These are phyloP conservation scores for Rhazya stricta DNA, from an alignment of 257 asterid species.

Conservation along the genomic window DNA sequence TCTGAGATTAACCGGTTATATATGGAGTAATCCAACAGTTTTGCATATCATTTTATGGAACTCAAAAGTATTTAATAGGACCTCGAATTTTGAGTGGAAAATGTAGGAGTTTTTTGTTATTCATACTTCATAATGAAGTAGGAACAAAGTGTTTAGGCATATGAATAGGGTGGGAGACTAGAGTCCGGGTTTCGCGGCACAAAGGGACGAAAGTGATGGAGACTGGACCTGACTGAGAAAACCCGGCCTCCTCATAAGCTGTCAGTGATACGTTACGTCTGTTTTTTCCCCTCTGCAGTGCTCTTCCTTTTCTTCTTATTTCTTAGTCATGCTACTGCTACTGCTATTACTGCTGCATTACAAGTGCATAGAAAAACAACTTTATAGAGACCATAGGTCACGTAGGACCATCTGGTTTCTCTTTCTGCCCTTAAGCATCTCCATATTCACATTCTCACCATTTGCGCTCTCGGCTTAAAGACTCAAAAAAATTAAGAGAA, in stretches of 20 bases:
- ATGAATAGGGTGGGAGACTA: constrained; percentile 45
- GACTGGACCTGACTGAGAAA: constrained; percentile 55
- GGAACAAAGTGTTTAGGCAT: no score
- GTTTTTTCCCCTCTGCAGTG: constrained; percentile 25
- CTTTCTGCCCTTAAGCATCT: not conserved
- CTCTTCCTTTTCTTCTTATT: not conserved
- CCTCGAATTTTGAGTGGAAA: no score
- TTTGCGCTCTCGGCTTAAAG: not conserved
- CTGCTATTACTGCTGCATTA: no score
- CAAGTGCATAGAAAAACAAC: not conserved
- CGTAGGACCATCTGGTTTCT: not conserved
- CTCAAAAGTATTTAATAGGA: no score
- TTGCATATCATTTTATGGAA: no score
- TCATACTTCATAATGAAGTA: not conserved
- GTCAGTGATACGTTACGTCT: constrained; percentile 92
- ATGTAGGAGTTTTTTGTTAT: no score
- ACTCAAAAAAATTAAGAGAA: not conserved
- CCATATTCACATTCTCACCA: not conserved
- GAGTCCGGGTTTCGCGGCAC: constrained; percentile 90
- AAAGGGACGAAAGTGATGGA: constrained; percentile 65
- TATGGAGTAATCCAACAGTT: no score
- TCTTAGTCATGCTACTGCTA: not conserved
- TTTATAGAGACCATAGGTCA: not conserved
- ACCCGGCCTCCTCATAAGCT: constrained; percentile 19
- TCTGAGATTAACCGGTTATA: no score